A percentile compares a stretch with the other conserved stretches of the same genome.
Evolutionary conservation across 2,329 filamentous ascomycete genomes (phyloP).

Genomic region (Chaetomiaceae sp.): DNA sequence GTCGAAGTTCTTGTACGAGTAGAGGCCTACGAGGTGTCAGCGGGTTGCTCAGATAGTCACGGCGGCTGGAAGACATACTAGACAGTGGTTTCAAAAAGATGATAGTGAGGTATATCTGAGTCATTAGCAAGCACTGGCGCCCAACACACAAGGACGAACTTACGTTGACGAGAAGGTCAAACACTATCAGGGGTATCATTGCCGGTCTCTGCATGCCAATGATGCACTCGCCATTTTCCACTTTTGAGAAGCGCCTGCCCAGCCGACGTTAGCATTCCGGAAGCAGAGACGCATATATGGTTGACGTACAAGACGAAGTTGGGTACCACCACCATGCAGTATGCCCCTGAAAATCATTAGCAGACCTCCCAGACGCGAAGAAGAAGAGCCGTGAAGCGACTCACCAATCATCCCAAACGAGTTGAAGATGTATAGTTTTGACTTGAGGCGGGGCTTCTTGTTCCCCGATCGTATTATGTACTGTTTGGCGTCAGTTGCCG

Average conservation of each 20-base stretch:
- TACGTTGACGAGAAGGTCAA: slow-evolving; percentile 57
- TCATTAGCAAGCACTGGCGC: slow-evolving; percentile 1
- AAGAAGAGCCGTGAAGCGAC: slow-evolving; percentile 5
- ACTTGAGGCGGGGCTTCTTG: slow-evolving; percentile 50
- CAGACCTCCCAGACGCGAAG: slow-evolving; percentile 1
- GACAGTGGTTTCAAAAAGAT: slow-evolving; percentile 60
- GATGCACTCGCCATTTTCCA: slow-evolving; percentile 52
- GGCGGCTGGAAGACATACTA: slow-evolving; percentile 21
- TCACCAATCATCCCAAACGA: slow-evolving; percentile 52
- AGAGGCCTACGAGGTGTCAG: slow-evolving; percentile 40
- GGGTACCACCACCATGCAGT: slow-evolving; percentile 46
- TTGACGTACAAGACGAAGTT: slow-evolving; percentile 57
- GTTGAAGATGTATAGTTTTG: slow-evolving; percentile 58
- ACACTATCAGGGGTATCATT: slow-evolving; percentile 58
- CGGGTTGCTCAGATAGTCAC: not conserved
- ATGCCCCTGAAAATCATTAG: slow-evolving; percentile 35
- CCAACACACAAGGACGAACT: not conserved
- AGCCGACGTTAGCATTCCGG: slow-evolving; percentile 1
- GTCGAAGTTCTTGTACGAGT: slow-evolving; percentile 48
- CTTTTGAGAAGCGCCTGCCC: slow-evolving; percentile 51
- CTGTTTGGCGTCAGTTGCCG: slow-evolving; percentile 32
- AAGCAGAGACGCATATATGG: not conserved
- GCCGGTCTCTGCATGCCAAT: slow-evolving; percentile 57
- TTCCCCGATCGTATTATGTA: slow-evolving; percentile 53
- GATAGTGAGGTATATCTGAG: slow-evolving; percentile 53